phyloP scores from a whole-genome alignment of 2,329 filamentous ascomycete genomes.

The Trichoderma koningii region DNA sequence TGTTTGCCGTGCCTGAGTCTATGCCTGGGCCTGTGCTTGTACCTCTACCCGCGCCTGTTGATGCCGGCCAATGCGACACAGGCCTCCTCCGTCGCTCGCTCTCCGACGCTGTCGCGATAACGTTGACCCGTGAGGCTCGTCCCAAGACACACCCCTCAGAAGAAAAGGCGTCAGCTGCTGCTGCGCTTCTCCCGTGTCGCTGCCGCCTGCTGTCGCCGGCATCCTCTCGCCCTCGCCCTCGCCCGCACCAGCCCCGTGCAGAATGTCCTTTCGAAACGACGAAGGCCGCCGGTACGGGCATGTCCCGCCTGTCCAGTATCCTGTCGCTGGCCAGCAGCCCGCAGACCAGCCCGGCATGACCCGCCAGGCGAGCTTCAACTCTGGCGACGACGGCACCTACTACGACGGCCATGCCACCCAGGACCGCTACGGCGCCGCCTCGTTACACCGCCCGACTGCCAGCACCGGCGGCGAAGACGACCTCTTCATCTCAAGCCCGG shows the following conservation, averaged over 20 bases:
- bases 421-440: conserved; percentile 30
- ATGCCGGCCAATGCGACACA: not conserved
- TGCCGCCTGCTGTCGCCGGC: not conserved
- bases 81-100: not conserved
- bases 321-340: conserved; percentile 48
- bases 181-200: conserved; percentile 11
- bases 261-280: conserved; percentile 66
- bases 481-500: conserved; percentile 61
- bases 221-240: not conserved
- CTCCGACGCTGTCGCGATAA: conserved; percentile 26
- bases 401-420: conserved; percentile 37
- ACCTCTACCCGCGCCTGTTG: not conserved
- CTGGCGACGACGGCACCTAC: conserved; percentile 68
- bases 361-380: conserved; percentile 72
- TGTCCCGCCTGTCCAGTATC: conserved; percentile 66
- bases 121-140: conserved; percentile 30
- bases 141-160: conserved; percentile 12
- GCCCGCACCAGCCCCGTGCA: conserved; percentile 12
- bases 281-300: conserved; percentile 66
- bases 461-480: conserved; percentile 53
- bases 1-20: too few relatives aligned
- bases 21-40: too few relatives aligned
- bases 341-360: conserved; percentile 39
- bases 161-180: conserved; percentile 24
- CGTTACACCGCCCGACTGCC: conserved; percentile 28